These are phyloP conservation scores for Stachybotrys chartarum DNA, from an alignment of 2,329 filamentous ascomycete genomes.

Conservation along the genomic window DNA sequence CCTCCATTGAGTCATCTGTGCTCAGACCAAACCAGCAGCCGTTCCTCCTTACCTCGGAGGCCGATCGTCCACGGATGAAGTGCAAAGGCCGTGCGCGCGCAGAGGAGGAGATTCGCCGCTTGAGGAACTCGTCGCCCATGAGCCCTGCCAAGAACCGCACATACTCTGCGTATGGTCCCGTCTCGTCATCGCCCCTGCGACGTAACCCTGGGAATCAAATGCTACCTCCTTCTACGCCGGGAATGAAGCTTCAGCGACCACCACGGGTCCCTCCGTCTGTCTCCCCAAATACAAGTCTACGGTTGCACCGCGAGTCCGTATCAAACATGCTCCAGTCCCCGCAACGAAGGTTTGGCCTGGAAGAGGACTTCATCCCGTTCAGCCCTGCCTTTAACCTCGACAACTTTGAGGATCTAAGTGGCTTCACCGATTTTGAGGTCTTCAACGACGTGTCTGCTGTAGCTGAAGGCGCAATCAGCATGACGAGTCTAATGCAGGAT, in stretches of 20 bases:
- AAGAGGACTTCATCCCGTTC: slow-evolving; percentile 47
- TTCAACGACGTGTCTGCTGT: slow-evolving; percentile 37
- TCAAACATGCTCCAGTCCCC: slow-evolving; percentile 76
- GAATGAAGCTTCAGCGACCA: slow-evolving; percentile 69
- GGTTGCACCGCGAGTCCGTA: slow-evolving; percentile 79
- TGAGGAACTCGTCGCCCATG: slow-evolving; percentile 87
- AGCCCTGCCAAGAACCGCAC: slow-evolving; percentile 71
- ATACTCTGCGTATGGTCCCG: slow-evolving; percentile 40
- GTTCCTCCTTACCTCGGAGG: slow-evolving; percentile 67
- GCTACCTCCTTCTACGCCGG: slow-evolving; percentile 73
- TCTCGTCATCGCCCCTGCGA: slow-evolving; percentile 64
- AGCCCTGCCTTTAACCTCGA: slow-evolving; percentile 63
- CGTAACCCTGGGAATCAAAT: slow-evolving; percentile 49
- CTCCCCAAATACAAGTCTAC: slow-evolving; percentile 88
- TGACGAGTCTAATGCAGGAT: slow-evolving; percentile 39
- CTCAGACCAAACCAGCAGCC: slow-evolving; percentile 61
- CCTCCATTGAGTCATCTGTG: slow-evolving; percentile 86
- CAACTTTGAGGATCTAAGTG: slow-evolving; percentile 40
- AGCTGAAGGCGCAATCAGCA: slow-evolving; percentile 21
- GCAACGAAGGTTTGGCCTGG: slow-evolving; percentile 33
- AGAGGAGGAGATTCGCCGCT: slow-evolving; percentile 90
- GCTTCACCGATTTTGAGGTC: slow-evolving; percentile 54
- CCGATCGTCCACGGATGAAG: slow-evolving; percentile 73
- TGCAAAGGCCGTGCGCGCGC: slow-evolving; percentile 64
- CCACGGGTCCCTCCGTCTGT: slow-evolving; percentile 58